Base-by-base conservation (phyloP, 2,329 filamentous ascomycete genomes). In the Cryphonectria radicalis region DNA sequence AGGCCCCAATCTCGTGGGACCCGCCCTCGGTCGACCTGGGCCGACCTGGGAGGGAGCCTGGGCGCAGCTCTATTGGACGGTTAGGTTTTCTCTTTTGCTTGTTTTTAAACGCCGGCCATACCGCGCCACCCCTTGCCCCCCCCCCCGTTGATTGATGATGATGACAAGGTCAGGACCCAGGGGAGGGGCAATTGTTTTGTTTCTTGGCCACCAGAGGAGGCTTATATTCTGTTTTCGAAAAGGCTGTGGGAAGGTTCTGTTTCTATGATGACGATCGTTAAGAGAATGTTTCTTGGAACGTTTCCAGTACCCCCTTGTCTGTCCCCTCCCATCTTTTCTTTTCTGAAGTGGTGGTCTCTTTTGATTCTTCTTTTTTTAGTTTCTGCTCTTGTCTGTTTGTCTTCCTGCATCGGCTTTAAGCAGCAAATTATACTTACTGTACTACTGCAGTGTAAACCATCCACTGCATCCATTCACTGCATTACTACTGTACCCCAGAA, bases 1-100 rank as follows among this genome's bases (percentile, higher is more conserved):
- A 66, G 50, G 69, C 65, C 59, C 69, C 60, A 73, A 73, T 73
- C 72, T 73, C 50, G 66, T 73, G 69, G 42, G 68, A 53, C 66
- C 69, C 69, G 64, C 67, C 46, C 28, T 28, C 22, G 42, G 57
- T 28, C 66, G 25, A 28, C 17, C 43, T 66, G 63, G 37, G 59
- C 43, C 67, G 22, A 32, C 10, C 46, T 66, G 63, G 19, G 59
- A 69, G 40, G 66, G 43, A 42, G 67, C 35, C 66, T 70, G 50
- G 25, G 42, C 66, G 66, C 43, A 65, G 59, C 59, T 63, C 53
- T 19, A 73, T 73, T 73, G 72, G 72, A 60, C 69, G 40, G 22
- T 63, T 32, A 3, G 46, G 19, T 17, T 43, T 43, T 43, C 3
- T 17, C 1, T n/a, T 50, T n/a, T 50, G 19, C 19, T 50, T 7